Evolutionary conservation across 805 yeast species (phyloP).

Genomic region (Groenewaldozyma salmanticensis): DNA sequence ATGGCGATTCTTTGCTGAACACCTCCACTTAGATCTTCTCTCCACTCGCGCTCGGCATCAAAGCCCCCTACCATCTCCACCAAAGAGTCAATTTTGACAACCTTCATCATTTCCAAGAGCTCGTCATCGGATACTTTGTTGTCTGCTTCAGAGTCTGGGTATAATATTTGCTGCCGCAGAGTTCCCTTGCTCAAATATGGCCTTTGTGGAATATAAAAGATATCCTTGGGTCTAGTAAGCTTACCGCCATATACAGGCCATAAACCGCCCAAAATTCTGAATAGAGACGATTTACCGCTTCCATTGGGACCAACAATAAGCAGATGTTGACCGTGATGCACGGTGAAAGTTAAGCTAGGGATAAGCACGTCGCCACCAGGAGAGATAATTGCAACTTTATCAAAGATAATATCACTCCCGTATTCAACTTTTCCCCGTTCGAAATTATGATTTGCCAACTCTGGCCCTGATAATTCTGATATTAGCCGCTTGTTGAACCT

Average conservation of each 20-base stretch:
- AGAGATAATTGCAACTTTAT: constrained; percentile 69
- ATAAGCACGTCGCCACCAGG: constrained; percentile 74
- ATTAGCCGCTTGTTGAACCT: constrained; percentile 24
- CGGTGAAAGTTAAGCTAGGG: constrained; percentile 54
- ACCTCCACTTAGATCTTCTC: constrained; percentile 79
- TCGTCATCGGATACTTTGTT: constrained; percentile 27
- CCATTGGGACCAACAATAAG: constrained; percentile 95
- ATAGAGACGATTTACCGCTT: constrained; percentile 87
- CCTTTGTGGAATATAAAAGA: constrained; percentile 86
- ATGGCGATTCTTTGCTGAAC: constrained; percentile 90
- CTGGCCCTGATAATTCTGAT: constrained; percentile 12
- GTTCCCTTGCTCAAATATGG: constrained; percentile 79
- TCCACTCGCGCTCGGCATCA: constrained; percentile 70
- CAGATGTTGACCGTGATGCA: constrained; percentile 74
- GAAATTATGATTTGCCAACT: constrained; percentile 13
- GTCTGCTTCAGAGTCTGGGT: constrained; percentile 65
- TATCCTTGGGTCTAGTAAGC: constrained; percentile 58
- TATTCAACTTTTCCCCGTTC: constrained; percentile 29
- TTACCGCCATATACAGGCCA: constrained; percentile 68
- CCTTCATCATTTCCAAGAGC: constrained; percentile 26
- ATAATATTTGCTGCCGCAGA: constrained; percentile 78
- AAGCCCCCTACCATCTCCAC: constrained; percentile 42
- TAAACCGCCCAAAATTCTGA: constrained; percentile 82
- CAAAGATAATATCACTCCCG: constrained; percentile 55
- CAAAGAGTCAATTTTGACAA: constrained; percentile 26